Evolutionary conservation across 176 grass and related monocot species (phyloP).

Genomic region (Eragrostis nindensis): DNA sequence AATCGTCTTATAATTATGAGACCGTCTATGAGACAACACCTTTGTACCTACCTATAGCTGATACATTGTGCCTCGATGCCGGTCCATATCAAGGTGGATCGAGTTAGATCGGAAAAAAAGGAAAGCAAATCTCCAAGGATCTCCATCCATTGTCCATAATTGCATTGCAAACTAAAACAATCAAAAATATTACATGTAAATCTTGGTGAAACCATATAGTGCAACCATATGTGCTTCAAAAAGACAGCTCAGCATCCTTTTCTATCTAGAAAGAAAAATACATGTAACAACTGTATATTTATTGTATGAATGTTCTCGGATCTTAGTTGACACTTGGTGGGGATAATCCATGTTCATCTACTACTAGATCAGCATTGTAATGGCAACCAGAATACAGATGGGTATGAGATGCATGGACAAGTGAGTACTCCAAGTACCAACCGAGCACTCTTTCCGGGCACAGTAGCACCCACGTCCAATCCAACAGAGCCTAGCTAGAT

Average conservation of each 20-base stretch:
- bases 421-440: background rate
- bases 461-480: conserved; percentile 27
- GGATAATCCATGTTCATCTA: background rate
- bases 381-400: too few species aligned
- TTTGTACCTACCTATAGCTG: too few species aligned
- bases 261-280: too few species aligned
- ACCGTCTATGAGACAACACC: too few species aligned
- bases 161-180: background rate
- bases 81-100: background rate
- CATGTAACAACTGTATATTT: too few species aligned
- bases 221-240: too few species aligned
- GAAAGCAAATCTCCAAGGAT: background rate
- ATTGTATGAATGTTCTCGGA: background rate
- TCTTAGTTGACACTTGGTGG: too few species aligned
- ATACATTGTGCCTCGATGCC: background rate
- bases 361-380: background rate
- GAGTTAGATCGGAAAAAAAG: background rate
- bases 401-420: conserved; percentile 1
- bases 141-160: background rate
- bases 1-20: too few species aligned
- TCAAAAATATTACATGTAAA: too few species aligned
- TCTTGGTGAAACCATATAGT: too few species aligned
- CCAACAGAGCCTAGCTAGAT: background rate
- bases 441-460: conserved; percentile 27
- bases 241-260: too few species aligned